Percentiles rank a stretch among this genome's conserved stretches.
phyloP scores from a whole-genome alignment of 2,329 filamentous ascomycete genomes.

The Calcarisporium arbuscula region DNA sequence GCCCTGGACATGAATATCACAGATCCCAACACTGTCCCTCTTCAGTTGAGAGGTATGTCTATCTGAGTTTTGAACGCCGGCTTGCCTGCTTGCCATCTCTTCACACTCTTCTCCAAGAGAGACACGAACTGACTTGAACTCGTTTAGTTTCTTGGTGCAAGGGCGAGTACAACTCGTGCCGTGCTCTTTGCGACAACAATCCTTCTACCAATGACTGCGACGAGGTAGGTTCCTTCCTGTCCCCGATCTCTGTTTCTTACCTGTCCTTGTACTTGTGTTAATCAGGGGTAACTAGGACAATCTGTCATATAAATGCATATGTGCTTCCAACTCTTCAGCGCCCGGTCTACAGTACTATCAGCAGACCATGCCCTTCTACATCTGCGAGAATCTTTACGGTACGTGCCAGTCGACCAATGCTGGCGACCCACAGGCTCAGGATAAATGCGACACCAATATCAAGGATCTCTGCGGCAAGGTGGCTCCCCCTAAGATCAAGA shows the following conservation, averaged over 20 bases:
- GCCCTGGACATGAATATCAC: constrained; percentile 35
- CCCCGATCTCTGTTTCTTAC: constrained; percentile 2
- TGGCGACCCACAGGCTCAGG: constrained; percentile 35
- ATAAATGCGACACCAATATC: constrained; percentile 43
- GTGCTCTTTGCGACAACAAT: constrained; percentile 35
- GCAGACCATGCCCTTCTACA: constrained; percentile 46
- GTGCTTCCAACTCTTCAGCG: constrained; percentile 38
- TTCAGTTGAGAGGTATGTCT: constrained; percentile 32
- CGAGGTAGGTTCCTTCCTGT: constrained; percentile 30
- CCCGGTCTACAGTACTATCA: constrained; percentile 48
- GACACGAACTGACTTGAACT: not conserved
- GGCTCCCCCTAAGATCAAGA: constrained; percentile 22
- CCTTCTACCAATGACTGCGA: constrained; percentile 37
- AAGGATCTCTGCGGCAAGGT: constrained; percentile 37
- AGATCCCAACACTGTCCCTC: constrained; percentile 28
- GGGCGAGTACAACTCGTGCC: constrained; percentile 45
- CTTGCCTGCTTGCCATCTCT: constrained; percentile 3
- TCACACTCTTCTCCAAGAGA: not conserved
- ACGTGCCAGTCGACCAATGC: constrained; percentile 40
- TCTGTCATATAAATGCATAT: constrained; percentile 43
- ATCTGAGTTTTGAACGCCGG: not conserved
- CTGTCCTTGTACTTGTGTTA: constrained; percentile 2
- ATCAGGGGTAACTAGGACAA: constrained; percentile 23
- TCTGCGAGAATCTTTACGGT: constrained; percentile 42
- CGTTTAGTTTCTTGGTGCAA: constrained; percentile 43